Percentiles rank a stretch among this genome's conserved stretches.
Conservation (phyloP, 129 eudicot genomes). For the Escallonia herrerae region DNA sequence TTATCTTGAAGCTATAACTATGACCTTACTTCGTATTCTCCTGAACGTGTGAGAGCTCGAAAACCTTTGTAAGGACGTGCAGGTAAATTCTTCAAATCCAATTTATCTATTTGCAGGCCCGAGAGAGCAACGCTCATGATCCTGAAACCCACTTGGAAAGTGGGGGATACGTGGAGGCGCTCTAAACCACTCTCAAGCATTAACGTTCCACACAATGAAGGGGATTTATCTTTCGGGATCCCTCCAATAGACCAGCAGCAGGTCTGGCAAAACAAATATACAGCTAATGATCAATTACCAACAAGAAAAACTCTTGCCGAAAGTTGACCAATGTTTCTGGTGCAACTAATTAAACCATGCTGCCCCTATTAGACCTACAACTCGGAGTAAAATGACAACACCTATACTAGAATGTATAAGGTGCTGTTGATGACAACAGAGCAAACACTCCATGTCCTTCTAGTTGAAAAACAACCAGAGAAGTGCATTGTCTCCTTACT, state of each 20-base stretch:
- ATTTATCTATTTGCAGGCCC: slow-evolving; percentile 66
- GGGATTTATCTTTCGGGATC: slow-evolving; percentile 82
- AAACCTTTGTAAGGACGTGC: slow-evolving; percentile 84
- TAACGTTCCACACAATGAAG: slow-evolving; percentile 76
- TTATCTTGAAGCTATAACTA: slow-evolving; percentile 12
- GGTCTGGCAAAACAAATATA: slow-evolving; percentile 33
- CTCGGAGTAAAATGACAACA: too few relatives aligned
- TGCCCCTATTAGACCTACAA: too few relatives aligned
- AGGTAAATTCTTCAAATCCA: slow-evolving; percentile 68
- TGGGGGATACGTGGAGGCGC: slow-evolving; percentile 68
- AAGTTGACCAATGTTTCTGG: too few relatives aligned
- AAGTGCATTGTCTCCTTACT: background rate
- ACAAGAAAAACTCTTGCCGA: background rate
- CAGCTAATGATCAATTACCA: background rate
- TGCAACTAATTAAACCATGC: too few relatives aligned
- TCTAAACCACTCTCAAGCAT: slow-evolving; percentile 73
- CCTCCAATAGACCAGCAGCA: slow-evolving; percentile 86
- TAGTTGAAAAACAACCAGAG: too few relatives aligned
- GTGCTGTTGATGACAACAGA: too few relatives aligned
- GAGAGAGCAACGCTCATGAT: slow-evolving; percentile 92
- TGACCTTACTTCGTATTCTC: slow-evolving; percentile 76
- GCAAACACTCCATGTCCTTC: too few relatives aligned
- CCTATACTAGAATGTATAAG: too few relatives aligned
- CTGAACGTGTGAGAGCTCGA: slow-evolving; percentile 70
- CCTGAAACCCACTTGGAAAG: slow-evolving; percentile 60